These are phyloP conservation scores for Adenanthera pavonina DNA, from an alignment of 306 rosid genomes.

Conservation along the genomic window DNA sequence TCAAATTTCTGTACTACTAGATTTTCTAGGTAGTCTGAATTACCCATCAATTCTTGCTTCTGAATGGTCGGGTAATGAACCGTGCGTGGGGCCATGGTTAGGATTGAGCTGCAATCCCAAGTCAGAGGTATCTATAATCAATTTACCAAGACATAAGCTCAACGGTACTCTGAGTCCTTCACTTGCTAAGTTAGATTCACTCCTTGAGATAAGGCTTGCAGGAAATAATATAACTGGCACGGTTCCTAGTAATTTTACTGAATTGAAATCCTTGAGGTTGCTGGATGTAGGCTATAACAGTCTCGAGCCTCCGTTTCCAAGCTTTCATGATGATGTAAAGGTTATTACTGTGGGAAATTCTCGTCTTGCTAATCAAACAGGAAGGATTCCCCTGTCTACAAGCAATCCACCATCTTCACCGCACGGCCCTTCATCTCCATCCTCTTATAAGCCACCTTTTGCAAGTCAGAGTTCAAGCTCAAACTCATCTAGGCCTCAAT, in stretches of 20 bases:
- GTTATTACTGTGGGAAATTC: constrained; percentile 61
- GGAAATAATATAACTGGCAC: constrained; percentile 63
- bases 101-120: constrained; percentile 72
- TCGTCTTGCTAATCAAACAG: constrained; percentile 46
- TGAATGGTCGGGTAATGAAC: constrained; percentile 79
- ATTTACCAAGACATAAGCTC: constrained; percentile 62
- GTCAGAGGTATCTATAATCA: constrained; percentile 60
- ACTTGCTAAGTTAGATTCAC: constrained; percentile 66
- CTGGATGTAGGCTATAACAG: constrained; percentile 73
- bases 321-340: constrained; percentile 54
- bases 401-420: constrained; percentile 40
- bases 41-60: constrained; percentile 67
- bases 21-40: constrained; percentile 62
- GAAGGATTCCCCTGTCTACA: constrained; percentile 40
- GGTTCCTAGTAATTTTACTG: constrained; percentile 58
- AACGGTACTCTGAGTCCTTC: constrained; percentile 80
- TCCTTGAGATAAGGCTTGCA: constrained; percentile 59
- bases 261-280: constrained; percentile 58
- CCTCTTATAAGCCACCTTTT: constrained; percentile 37
- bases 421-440: constrained; percentile 34
- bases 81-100: constrained; percentile 74
- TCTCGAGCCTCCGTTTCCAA: constrained; percentile 70
- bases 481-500: constrained; percentile 28
- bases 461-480: constrained; percentile 38
- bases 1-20: constrained; percentile 59